Conservation (phyloP, 352 stramenopile genomes). For the Pseudoperonospora humuli region DNA sequence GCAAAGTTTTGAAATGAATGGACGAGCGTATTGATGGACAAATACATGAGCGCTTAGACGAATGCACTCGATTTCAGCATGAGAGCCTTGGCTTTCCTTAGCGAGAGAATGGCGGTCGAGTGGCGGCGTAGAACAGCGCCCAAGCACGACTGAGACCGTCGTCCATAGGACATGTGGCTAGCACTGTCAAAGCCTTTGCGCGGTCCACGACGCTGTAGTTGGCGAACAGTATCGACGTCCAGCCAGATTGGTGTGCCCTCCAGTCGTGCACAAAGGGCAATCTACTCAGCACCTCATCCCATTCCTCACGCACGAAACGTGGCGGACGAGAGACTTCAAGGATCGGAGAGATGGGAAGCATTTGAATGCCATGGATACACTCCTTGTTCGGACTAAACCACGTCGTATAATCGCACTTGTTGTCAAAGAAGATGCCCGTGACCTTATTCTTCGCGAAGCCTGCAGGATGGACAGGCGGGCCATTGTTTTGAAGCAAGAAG, state of each 20-base stretch:
- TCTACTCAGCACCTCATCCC: conserved; percentile 47
- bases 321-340: conserved; percentile 29
- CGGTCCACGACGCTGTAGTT: conserved; percentile 50
- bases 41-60: neutral
- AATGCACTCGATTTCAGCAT: neutral
- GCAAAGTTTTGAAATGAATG: conserved; percentile 2
- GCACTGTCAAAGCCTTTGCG: conserved; percentile 25
- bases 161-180: conserved; percentile 48
- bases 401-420: conserved; percentile 68
- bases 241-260: conserved; percentile 35
- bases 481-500: conserved; percentile 45
- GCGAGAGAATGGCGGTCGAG: conserved; percentile 20
- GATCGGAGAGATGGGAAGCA: conserved; percentile 57
- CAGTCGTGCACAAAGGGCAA: conserved; percentile 45
- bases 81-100: conserved; percentile 4
- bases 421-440: conserved; percentile 67
- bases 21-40: neutral
- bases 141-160: conserved; percentile 63
- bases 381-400: conserved; percentile 70
- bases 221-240: conserved; percentile 53
- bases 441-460: conserved; percentile 60
- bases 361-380: conserved; percentile 75
- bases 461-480: conserved; percentile 35
- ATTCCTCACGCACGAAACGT: conserved; percentile 52
- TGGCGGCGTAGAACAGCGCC: conserved; percentile 52